Conservation (phyloP, 805 yeast species). For the Yarrowia sp. region DNA sequence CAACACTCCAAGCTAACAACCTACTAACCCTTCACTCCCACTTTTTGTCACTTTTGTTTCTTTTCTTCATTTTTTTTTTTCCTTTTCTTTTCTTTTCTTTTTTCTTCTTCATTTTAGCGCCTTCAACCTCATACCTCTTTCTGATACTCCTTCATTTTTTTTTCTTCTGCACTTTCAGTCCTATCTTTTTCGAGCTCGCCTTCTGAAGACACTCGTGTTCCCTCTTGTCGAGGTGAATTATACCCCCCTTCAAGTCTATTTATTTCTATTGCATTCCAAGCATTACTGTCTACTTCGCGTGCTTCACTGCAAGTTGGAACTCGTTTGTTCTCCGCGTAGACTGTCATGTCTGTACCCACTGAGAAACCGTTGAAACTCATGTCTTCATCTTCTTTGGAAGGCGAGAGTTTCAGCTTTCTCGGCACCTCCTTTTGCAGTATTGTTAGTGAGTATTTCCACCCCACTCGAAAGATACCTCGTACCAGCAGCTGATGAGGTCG, state of each 20-base stretch:
- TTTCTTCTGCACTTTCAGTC: background rate
- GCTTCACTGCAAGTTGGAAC: background rate
- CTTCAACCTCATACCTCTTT: background rate
- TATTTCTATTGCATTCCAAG: constrained; percentile 9
- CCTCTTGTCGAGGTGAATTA: no score
- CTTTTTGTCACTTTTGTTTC: no score
- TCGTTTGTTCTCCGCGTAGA: background rate
- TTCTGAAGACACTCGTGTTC: background rate
- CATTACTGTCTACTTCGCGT: background rate
- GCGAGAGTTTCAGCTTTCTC: no score
- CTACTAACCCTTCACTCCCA: background rate
- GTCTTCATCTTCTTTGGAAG: background rate
- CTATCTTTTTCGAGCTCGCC: no score
- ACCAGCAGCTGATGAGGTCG: background rate
- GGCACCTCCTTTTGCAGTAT: no score
- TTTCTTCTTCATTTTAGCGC: background rate
- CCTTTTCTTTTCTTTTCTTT: no score
- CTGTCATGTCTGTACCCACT: background rate
- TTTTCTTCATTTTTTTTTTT: no score
- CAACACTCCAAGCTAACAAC: background rate
- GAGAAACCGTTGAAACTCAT: no score
- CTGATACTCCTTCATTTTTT: background rate
- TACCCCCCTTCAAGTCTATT: background rate
- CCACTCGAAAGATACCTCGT: background rate
- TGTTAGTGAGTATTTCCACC: no score